Evolutionary conservation across 164 flowering plant genomes (phyloP).

Genomic region (Aristolochia fimbriata): DNA sequence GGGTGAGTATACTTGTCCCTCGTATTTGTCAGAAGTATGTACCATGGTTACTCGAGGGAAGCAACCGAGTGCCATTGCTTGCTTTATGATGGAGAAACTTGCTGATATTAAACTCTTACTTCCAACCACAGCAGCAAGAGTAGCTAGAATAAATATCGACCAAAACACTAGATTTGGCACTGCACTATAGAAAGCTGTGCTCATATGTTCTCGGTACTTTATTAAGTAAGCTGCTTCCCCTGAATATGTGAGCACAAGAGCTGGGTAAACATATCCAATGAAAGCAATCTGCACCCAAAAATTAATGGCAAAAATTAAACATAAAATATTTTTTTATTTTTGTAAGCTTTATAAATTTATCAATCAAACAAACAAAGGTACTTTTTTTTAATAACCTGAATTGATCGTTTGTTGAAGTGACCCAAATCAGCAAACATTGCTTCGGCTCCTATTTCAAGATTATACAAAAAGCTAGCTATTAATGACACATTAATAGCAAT

Average conservation of each 20-base stretch:
- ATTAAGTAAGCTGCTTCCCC: constrained; percentile 89
- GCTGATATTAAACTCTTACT: constrained; percentile 84
- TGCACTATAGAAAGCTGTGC: constrained; percentile 32
- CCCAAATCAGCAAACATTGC: constrained; percentile 94
- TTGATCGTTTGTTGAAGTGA: constrained; percentile 57
- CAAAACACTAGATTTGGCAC: constrained; percentile 53
- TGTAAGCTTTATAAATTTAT: too few relatives aligned
- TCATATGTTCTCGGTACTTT: constrained; percentile 28
- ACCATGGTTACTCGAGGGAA: constrained; percentile 82
- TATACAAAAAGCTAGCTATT: too few relatives aligned
- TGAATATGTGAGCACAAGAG: constrained; percentile 71
- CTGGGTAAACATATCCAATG: constrained; percentile 55
- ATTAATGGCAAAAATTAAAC: neutral
- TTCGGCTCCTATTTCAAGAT: constrained; percentile 24
- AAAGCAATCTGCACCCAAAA: constrained; percentile 58
- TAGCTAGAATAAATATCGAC: constrained; percentile 77
- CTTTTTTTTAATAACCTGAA: constrained; percentile 31
- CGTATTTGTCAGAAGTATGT: constrained; percentile 67
- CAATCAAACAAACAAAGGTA: neutral
- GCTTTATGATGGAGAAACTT: constrained; percentile 74
- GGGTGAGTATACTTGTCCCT: constrained; percentile 85
- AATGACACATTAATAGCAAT: too few relatives aligned
- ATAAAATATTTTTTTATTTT: too few relatives aligned
- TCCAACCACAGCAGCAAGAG: constrained; percentile 74
- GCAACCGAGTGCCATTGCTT: constrained; percentile 82